These are phyloP conservation scores for Podaxis pistillaris DNA, from an alignment of 768 basidiomycete species.

Conservation along the genomic window DNA sequence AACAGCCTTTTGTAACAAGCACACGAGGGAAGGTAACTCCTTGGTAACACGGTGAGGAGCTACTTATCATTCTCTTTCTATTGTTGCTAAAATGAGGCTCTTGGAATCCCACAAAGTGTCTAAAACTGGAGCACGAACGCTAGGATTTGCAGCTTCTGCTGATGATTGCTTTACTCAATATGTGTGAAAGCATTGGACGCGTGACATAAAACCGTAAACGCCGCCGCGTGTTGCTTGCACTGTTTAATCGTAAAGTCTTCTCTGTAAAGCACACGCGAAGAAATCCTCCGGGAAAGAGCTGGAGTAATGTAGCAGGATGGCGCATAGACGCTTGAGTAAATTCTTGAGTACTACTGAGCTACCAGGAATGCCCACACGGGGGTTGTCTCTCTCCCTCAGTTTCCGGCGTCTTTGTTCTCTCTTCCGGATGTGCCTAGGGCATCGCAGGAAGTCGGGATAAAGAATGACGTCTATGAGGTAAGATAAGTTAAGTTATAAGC, in stretches of 20 bases:
- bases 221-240: background rate
- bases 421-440: no score
- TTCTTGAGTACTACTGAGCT: background rate
- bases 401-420: no score
- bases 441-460: no score
- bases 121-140: background rate
- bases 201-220: background rate
- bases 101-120: background rate
- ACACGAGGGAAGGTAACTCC: background rate
- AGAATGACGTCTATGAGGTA: no score
- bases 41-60: background rate
- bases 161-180: background rate
- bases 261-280: background rate
- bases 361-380: background rate
- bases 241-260: background rate
- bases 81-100: background rate
- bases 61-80: background rate
- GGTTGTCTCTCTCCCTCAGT: no score
- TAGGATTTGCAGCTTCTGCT: background rate
- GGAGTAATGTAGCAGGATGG: background rate
- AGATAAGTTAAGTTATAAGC: no score
- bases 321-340: background rate
- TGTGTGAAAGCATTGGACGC: background rate
- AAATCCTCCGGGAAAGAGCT: background rate
- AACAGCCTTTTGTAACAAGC: background rate